A percentile compares a stretch with the other conserved stretches of the same genome.
phyloP scores from a whole-genome alignment of 345 rosid genomes.

The Litchi chinensis region DNA sequence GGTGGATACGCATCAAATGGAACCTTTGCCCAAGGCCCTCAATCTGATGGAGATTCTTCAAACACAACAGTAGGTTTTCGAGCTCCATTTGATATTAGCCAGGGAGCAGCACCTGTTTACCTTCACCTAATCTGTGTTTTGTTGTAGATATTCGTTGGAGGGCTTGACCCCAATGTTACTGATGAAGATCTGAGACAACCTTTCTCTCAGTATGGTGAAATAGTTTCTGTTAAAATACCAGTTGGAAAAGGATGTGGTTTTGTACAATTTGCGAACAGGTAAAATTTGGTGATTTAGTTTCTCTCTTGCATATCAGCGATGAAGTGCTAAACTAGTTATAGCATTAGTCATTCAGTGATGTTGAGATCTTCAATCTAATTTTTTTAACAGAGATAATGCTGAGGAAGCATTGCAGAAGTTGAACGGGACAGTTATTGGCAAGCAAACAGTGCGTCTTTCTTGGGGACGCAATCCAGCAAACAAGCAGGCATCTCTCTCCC shows the following conservation, averaged over 20 bases:
- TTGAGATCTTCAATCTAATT: slow-evolving; percentile 6
- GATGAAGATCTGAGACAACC: slow-evolving; percentile 88
- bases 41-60: slow-evolving; percentile 69
- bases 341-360: background rate
- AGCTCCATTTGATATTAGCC: slow-evolving; percentile 22
- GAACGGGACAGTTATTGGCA: slow-evolving; percentile 63
- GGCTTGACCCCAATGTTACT: slow-evolving; percentile 83
- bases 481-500: slow-evolving; percentile 53
- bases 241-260: slow-evolving; percentile 92
- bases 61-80: slow-evolving; percentile 78
- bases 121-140: slow-evolving; percentile 29
- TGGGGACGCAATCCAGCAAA: slow-evolving; percentile 86
- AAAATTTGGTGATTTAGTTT: slow-evolving; percentile 19
- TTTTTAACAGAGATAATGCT: slow-evolving; percentile 60
- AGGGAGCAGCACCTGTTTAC: slow-evolving; percentile 12
- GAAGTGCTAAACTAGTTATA: slow-evolving; percentile 7
- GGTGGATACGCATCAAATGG: slow-evolving; percentile 79
- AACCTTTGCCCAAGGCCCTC: slow-evolving; percentile 47
- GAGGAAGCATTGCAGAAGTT: slow-evolving; percentile 91
- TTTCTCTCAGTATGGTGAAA: slow-evolving; percentile 82
- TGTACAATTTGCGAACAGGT: slow-evolving; percentile 91
- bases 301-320: background rate
- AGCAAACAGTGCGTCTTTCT: slow-evolving; percentile 77
- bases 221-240: slow-evolving; percentile 90
- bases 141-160: slow-evolving; percentile 93